Evolutionary conservation across 768 basidiomycete genomes (phyloP).

Genomic region (Leccinum disarticulatum): DNA sequence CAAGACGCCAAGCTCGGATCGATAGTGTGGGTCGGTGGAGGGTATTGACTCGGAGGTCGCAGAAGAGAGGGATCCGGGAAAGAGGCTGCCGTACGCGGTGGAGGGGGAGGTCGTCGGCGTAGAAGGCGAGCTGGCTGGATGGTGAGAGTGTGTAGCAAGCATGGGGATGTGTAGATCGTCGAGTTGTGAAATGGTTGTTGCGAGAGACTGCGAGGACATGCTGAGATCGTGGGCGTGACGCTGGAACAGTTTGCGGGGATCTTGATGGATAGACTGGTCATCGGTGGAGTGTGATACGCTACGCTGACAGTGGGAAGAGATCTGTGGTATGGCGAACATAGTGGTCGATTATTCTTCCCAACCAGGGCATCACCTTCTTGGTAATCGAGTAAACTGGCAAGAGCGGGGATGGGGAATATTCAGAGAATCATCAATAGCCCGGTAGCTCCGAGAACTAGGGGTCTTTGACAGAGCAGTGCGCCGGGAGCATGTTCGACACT

Average conservation of each 20-base stretch:
- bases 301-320: slow-evolving; percentile 9
- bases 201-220: slow-evolving; percentile 22
- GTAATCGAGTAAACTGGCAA: no score
- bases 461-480: no score
- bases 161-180: slow-evolving; percentile 11
- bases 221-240: slow-evolving; percentile 15
- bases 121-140: slow-evolving; percentile 22
- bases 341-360: background rate
- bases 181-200: slow-evolving; percentile 7
- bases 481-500: no score
- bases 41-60: slow-evolving; percentile 26
- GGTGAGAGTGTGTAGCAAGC: slow-evolving; percentile 1
- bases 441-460: no score
- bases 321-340: slow-evolving; percentile 14
- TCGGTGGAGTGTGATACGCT: slow-evolving; percentile 22
- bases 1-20: slow-evolving; percentile 19
- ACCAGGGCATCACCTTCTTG: no score
- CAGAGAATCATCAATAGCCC: no score
- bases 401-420: no score
- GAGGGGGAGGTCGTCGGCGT: slow-evolving; percentile 29
- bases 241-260: slow-evolving; percentile 12
- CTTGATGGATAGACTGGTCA: slow-evolving; percentile 12
- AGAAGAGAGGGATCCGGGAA: slow-evolving; percentile 24
- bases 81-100: slow-evolving; percentile 19
- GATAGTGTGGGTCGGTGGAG: slow-evolving; percentile 9